Evolutionary conservation across 2,329 filamentous ascomycete genomes (phyloP), one percentile per base, ranked within the genome.

Genomic region (Aureobasidium sp.): DNA sequence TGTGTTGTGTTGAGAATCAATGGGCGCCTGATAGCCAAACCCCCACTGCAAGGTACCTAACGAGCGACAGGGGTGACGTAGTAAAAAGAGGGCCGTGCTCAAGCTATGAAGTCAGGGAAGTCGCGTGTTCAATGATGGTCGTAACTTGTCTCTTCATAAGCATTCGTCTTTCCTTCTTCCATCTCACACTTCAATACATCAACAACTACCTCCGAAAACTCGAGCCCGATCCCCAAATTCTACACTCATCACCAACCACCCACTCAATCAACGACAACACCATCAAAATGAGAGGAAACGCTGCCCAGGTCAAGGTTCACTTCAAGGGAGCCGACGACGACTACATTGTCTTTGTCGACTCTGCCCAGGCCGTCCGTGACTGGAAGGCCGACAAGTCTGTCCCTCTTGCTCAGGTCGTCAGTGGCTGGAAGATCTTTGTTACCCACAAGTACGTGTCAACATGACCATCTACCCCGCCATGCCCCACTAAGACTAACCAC

Each of bases 351-450:
- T 85, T 86, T 69, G 79, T 85, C 63, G 85, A 88, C 58, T 81
- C 79, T 65, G 71, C 77, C 17, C 73, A 89, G 64, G 80, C 82
- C 53, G 86, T 90, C 70, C 80, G 89, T 76, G 87, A 93, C 75
- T 97, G 93, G 93, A 85, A 87, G 80, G 79, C 74, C 5, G 93
- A 97, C 80, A 86, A 84, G 72, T 87, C 83, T 34, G 79, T 94
- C 34, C 89, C 94, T 41, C 79, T 97, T 52, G 83, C 89, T 1
- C 87, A 97, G 70, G 92, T 99, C 62, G 83, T 97, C 62, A 90
- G 87, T 63, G 83, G 88, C 8, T 97, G 90, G 82, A 90, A 96
- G 82, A 82, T 99, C 71, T 96, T 96, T 71, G 80, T 88, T 47
- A 96, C 91, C 39, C 89, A 95, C 80, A 89, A 87, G 92, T 97